Conservation (phyloP, 1,284 basidiomycete species). For the Fomitopsis pinicola region DNA sequence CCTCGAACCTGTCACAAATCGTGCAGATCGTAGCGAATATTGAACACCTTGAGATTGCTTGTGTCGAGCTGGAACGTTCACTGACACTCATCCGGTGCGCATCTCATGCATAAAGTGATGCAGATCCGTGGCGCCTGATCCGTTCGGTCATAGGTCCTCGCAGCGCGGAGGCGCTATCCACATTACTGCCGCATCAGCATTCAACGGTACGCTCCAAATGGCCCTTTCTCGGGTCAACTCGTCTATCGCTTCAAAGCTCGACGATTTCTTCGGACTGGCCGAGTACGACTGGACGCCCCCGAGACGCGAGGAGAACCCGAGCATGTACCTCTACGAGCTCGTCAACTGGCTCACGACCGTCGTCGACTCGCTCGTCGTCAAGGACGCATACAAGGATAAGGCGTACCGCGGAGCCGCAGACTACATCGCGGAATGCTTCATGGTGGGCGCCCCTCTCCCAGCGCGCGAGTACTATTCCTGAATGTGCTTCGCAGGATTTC, state of each 20-base stretch:
- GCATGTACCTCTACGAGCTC: constrained; percentile 92
- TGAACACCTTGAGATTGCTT: constrained; percentile 89
- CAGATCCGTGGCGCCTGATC: neutral
- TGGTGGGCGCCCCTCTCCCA: constrained; percentile 44
- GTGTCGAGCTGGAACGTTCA: constrained; percentile 83
- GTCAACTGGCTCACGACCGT: constrained; percentile 96
- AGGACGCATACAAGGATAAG: constrained; percentile 81
- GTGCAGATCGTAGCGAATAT: constrained; percentile 93
- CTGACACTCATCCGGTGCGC: constrained; percentile 75
- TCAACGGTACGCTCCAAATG: constrained; percentile 64
- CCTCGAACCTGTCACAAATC: constrained; percentile 87
- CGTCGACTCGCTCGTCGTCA: constrained; percentile 88
- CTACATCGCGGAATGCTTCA: constrained; percentile 84
- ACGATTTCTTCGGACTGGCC: constrained; percentile 92
- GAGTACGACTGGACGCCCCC: constrained; percentile 92
- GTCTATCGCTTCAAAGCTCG: constrained; percentile 90
- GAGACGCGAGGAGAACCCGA: constrained; percentile 66
- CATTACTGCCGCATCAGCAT: constrained; percentile 64
- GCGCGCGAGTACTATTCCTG: neutral
- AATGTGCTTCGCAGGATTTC: constrained; percentile 54
- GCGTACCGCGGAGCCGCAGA: constrained; percentile 83
- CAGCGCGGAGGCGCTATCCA: constrained; percentile 80
- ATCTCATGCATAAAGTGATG: neutral
- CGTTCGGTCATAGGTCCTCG: constrained; percentile 37
- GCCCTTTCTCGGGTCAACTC: constrained; percentile 79